Evolutionary conservation across 2,329 filamentous ascomycete species (phyloP).

Genomic region (Paraphaeosphaeria sporulosa): DNA sequence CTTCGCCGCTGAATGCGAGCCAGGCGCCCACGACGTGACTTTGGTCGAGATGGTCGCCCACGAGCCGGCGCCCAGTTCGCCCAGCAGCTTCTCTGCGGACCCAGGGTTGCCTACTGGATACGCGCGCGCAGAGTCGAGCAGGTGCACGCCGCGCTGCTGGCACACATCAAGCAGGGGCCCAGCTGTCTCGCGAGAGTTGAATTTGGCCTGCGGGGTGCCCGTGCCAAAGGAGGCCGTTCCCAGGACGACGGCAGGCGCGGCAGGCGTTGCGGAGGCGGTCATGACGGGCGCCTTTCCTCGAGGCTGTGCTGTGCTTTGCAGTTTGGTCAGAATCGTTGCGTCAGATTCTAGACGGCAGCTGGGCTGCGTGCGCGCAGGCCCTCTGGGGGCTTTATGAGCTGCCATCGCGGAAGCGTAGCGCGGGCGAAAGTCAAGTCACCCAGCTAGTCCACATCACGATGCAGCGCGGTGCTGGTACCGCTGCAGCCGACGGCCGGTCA

Average conservation of each 20-base stretch:
- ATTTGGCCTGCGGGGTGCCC: constrained; percentile 15
- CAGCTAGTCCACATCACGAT: no score
- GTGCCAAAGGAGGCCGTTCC: constrained; percentile 15
- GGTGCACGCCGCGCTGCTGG: background rate
- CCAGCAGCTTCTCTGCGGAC: background rate
- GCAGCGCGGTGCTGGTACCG: background rate
- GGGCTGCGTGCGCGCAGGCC: background rate
- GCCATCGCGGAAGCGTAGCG: background rate
- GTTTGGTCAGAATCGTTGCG: background rate
- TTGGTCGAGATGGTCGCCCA: constrained; percentile 1
- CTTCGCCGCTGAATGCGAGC: constrained; percentile 3
- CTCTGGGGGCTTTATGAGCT: background rate
- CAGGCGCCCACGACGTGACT: background rate
- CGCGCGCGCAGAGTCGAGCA: constrained; percentile 1
- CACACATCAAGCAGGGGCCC: constrained; percentile 5
- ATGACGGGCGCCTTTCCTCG: background rate
- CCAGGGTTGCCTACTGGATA: background rate
- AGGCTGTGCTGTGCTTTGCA: background rate
- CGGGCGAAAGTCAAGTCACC: background rate
- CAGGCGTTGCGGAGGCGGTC: background rate
- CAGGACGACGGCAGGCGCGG: constrained; percentile 8
- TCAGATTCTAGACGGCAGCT: background rate
- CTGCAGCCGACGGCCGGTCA: background rate
- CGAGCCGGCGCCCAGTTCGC: background rate
- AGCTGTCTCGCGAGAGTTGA: constrained; percentile 7